Evolutionary conservation across 208 protist species (phyloP).

Genomic region (Tritrichomonas foetus): DNA sequence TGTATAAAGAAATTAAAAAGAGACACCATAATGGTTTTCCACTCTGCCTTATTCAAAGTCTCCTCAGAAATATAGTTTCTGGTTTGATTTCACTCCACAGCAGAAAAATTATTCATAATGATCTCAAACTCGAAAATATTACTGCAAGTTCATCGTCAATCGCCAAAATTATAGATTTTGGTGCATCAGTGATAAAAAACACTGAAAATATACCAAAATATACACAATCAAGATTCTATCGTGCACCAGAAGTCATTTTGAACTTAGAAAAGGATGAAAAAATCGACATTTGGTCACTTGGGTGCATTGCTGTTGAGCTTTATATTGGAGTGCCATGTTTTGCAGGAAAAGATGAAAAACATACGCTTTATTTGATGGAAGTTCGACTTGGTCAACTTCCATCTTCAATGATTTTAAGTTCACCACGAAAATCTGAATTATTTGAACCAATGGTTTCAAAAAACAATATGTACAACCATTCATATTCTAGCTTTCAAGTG

Average conservation of each 20-base stretch:
- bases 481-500: too few relatives aligned
- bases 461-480: too few relatives aligned
- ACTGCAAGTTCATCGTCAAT: neutral
- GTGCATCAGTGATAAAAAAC: neutral
- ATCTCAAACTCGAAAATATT: neutral
- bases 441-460: neutral
- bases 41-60: neutral
- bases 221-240: neutral
- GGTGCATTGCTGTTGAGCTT: neutral
- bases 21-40: neutral
- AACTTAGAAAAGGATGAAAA: neutral
- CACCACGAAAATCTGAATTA: neutral
- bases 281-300: neutral
- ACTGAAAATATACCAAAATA: neutral
- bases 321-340: neutral
- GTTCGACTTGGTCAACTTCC: neutral
- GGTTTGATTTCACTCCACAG: neutral
- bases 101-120: neutral
- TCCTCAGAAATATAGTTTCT: neutral
- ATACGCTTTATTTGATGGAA: too few relatives aligned
- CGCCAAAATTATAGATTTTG: neutral
- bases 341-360: neutral
- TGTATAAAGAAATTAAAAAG: neutral
- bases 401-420: neutral
- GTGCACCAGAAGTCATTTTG: neutral